phyloP scores from a whole-genome alignment of 225 moss, liverwort and hornwort genomes.

The Asterella californica region DNA sequence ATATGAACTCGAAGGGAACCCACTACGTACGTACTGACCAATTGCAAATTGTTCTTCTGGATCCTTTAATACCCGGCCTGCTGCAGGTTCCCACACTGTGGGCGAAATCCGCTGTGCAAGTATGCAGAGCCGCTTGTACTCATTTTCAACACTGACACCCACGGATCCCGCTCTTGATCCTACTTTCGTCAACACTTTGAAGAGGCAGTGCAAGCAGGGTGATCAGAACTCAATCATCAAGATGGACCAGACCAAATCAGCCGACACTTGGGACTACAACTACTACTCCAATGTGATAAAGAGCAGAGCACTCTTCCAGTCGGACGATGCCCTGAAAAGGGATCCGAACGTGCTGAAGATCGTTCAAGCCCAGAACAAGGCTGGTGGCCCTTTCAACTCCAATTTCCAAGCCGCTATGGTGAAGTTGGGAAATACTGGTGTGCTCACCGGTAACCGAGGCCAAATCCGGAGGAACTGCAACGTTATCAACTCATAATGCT shows the following conservation, averaged over 20 bases:
- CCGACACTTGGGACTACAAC: neutral
- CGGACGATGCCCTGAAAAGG: neutral
- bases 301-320: neutral
- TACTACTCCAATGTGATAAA: neutral
- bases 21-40: too few relatives aligned
- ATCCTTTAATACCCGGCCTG: too few relatives aligned
- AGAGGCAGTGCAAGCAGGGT: neutral
- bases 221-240: neutral
- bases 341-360: neutral
- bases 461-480: neutral
- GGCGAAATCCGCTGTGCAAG: slow-evolving; percentile 30
- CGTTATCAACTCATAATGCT: neutral
- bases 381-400: neutral
- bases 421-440: neutral
- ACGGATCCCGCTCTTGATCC: slow-evolving; percentile 26
- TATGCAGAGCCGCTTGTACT: slow-evolving; percentile 32
- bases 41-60: neutral
- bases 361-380: neutral
- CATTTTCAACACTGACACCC: slow-evolving; percentile 14
- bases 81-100: slow-evolving; percentile 49
- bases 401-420: neutral
- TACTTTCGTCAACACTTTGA: neutral
- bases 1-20: too few relatives aligned
- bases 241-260: neutral
- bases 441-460: neutral